A percentile compares a stretch with the other conserved stretches of the same genome.
phyloP scores from a whole-genome alignment of 441 rosid species.

The Populus trichocarpa region DNA sequence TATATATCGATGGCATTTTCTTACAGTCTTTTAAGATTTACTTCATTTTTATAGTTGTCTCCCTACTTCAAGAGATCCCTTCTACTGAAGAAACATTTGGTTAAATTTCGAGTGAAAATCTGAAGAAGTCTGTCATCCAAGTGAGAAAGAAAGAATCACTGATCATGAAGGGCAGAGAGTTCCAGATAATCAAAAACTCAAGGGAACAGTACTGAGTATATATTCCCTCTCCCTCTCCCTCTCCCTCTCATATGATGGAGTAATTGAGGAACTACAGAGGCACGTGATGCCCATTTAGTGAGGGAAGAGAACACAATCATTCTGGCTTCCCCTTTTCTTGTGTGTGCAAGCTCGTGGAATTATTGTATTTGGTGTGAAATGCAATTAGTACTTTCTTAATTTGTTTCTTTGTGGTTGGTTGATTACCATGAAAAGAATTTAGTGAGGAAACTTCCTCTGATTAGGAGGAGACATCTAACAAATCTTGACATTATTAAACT shows the following conservation, averaged over 20 bases:
- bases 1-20: background rate
- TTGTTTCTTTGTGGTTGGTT: background rate
- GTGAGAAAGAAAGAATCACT: background rate
- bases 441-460: background rate
- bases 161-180: background rate
- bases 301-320: background rate
- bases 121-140: background rate
- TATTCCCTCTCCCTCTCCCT: background rate
- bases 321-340: background rate
- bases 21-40: background rate
- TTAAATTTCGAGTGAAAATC: background rate
- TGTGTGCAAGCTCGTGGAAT: background rate
- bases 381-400: background rate
- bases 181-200: background rate
- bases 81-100: conserved; percentile 2
- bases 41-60: background rate
- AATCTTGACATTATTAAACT: background rate
- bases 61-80: background rate
- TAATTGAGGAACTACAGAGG: conserved; percentile 18
- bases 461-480: background rate
- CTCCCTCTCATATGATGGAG: background rate
- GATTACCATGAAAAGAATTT: background rate
- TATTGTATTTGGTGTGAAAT: background rate
- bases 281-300: conserved; percentile 30
- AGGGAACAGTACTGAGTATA: background rate